Conservation (phyloP, 148 eudicot species). For the Rhododendron vialii region DNA sequence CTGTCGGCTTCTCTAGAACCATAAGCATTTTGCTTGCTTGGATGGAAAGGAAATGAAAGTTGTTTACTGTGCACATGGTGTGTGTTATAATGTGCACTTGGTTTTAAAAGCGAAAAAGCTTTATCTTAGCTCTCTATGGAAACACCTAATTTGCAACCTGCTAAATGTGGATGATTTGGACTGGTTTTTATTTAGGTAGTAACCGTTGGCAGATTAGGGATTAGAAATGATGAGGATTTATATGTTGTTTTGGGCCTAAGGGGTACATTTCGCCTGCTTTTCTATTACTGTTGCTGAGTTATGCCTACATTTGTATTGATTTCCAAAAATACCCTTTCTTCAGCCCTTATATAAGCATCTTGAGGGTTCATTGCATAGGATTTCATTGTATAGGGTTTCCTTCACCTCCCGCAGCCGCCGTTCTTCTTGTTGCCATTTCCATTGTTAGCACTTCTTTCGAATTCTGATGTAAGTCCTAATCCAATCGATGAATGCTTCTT, state of each 20-base stretch:
- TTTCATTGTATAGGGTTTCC: neutral
- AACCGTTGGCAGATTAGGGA: neutral
- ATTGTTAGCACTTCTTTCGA: neutral
- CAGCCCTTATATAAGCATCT: neutral
- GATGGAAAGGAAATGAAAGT: neutral
- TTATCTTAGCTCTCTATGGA: neutral
- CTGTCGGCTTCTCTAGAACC: neutral
- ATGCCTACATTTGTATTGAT: neutral
- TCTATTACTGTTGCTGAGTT: neutral
- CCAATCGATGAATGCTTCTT: neutral
- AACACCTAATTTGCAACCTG: neutral
- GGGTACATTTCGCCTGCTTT: neutral
- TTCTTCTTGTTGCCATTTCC: neutral
- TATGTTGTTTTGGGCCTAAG: neutral
- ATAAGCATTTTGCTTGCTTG: neutral
- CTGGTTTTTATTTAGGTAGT: neutral
- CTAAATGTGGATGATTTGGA: neutral
- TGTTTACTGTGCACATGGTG: neutral
- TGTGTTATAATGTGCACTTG: neutral
- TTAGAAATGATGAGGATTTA: neutral
- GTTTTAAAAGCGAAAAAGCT: neutral
- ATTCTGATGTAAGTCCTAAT: constrained; percentile 5
- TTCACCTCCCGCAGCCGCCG: neutral
- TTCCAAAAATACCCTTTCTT: neutral
- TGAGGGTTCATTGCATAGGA: neutral